Conservation (phyloP, 2,329 filamentous ascomycete genomes). For the Aspergillus ochraceus region DNA sequence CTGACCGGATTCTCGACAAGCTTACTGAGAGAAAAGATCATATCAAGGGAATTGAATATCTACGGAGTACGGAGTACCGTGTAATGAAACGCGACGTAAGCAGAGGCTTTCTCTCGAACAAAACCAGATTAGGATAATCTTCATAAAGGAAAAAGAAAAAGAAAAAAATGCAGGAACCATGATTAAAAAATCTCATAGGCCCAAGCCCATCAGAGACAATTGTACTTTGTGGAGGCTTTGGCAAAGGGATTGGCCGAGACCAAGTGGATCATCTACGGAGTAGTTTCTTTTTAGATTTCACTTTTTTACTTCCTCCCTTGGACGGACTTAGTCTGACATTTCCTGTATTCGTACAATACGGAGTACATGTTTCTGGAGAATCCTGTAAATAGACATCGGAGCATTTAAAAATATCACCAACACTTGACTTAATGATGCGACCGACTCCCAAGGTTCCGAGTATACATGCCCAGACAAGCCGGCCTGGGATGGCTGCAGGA, state of each 20-base stretch:
- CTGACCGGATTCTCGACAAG: background rate
- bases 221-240: constrained; percentile 8
- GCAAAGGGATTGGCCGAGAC: constrained; percentile 7
- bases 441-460: background rate
- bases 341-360: background rate
- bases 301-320: background rate
- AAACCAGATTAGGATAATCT: background rate
- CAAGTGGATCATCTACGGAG: constrained; percentile 8
- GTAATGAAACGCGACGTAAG: background rate
- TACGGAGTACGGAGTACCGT: background rate
- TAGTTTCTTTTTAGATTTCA: background rate
- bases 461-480: background rate
- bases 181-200: constrained; percentile 9
- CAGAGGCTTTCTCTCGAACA: background rate
- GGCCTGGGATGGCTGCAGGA: background rate
- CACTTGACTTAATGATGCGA: background rate
- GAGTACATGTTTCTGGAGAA: background rate
- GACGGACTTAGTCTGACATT: background rate
- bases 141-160: background rate
- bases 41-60: background rate
- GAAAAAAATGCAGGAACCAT: constrained; percentile 8
- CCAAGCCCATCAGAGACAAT: background rate
- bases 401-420: background rate
- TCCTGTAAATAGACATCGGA: background rate
- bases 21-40: too few species aligned